These are phyloP conservation scores for Trichothecium sympodiale DNA, from an alignment of 2,329 filamentous ascomycete species.

Conservation along the genomic window DNA sequence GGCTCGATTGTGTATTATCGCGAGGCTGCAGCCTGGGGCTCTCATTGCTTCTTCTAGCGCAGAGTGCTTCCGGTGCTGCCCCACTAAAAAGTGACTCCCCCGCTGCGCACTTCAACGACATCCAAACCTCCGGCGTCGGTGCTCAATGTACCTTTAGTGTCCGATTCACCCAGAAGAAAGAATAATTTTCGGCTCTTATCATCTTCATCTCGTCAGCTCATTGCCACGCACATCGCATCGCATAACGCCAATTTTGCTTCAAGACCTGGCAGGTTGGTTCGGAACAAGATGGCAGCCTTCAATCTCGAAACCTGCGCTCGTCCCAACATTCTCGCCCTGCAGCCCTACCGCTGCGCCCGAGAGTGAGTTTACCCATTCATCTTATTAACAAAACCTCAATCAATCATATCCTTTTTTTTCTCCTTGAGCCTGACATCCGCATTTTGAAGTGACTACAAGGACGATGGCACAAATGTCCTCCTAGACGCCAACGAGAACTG, in stretches of 20 bases:
- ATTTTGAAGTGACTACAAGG: slow-evolving; percentile 87
- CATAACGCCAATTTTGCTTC: too few relatives aligned
- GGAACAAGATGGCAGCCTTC: slow-evolving; percentile 47
- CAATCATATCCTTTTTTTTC: slow-evolving; percentile 9
- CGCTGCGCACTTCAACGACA: too few relatives aligned
- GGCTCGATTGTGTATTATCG: too few relatives aligned
- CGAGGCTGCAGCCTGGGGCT: too few relatives aligned
- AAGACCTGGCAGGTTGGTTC: not conserved
- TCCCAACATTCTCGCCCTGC: slow-evolving; percentile 63
- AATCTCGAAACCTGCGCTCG: slow-evolving; percentile 64
- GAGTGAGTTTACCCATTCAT: slow-evolving; percentile 45
- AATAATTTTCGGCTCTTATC: not conserved
- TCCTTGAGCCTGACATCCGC: slow-evolving; percentile 6
- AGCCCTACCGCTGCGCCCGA: slow-evolving; percentile 72
- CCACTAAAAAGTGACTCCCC: too few relatives aligned
- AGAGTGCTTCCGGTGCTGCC: not conserved
- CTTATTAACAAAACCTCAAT: slow-evolving; percentile 1
- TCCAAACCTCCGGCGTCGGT: too few relatives aligned
- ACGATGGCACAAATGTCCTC: slow-evolving; percentile 89
- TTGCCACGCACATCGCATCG: too few relatives aligned
- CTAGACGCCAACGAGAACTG: slow-evolving; percentile 98
- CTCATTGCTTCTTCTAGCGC: too few relatives aligned
- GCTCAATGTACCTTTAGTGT: too few relatives aligned
- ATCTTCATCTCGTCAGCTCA: too few relatives aligned
- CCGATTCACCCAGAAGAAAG: not conserved